phyloP scores from a whole-genome alignment of 139 green algal species.

The Mesostigma viride region DNA sequence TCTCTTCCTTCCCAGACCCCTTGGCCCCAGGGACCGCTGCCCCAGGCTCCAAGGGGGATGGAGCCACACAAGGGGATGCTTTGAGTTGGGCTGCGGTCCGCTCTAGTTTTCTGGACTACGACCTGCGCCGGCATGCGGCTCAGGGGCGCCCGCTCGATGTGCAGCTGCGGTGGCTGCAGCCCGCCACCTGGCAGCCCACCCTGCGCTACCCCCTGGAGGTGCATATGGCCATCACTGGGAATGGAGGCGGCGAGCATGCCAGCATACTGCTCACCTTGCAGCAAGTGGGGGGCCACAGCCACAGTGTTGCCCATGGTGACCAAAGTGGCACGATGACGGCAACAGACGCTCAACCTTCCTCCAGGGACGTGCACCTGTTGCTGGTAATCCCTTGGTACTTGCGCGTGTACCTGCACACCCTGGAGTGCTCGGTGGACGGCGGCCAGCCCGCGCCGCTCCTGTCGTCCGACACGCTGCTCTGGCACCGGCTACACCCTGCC shows the following conservation, averaged over 20 bases:
- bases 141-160: conserved; percentile 8
- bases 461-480: conserved; percentile 2
- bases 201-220: too few relatives aligned
- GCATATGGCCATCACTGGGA: conserved; percentile 26
- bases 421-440: conserved; percentile 53
- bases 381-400: conserved; percentile 70
- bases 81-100: background rate
- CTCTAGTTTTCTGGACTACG: background rate
- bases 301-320: too few relatives aligned
- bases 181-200: conserved; percentile 5
- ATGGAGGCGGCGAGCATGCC: too few relatives aligned
- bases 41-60: background rate
- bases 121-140: background rate
- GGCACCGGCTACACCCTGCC: conserved; percentile 27
- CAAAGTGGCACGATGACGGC: too few relatives aligned
- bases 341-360: too few relatives aligned
- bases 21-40: too few relatives aligned
- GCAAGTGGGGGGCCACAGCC: too few relatives aligned
- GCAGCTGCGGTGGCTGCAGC: conserved; percentile 4
- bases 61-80: background rate
- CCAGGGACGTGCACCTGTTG: conserved; percentile 14
- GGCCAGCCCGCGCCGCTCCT: conserved; percentile 12
- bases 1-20: too few relatives aligned
- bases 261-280: too few relatives aligned
- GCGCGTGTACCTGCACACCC: conserved; percentile 51